Percentiles rank a stretch among this genome's conserved stretches.
These are phyloP conservation scores for Polygonum aviculare DNA, from an alignment of 148 eudicot genomes.

Conservation along the genomic window DNA sequence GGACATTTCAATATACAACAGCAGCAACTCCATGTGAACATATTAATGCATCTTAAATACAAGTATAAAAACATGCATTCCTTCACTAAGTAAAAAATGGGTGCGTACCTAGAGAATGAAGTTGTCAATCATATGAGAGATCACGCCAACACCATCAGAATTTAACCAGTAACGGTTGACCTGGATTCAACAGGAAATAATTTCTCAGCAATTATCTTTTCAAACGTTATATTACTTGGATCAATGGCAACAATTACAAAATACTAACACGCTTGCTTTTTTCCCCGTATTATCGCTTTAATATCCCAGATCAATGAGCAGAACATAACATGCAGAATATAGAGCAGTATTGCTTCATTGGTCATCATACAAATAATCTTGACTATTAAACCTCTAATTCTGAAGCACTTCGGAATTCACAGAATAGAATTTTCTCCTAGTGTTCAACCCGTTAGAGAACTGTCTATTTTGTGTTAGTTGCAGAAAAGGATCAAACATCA, in stretches of 20 bases:
- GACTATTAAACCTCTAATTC: neutral
- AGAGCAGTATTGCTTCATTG: neutral
- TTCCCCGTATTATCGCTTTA: neutral
- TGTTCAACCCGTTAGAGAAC: too few relatives aligned
- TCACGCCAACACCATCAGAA: constrained; percentile 10
- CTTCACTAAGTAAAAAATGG: neutral
- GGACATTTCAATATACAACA: neutral
- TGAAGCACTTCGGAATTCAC: too few relatives aligned
- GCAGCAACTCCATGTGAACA: neutral
- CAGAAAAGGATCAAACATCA: too few relatives aligned
- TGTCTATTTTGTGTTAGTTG: too few relatives aligned
- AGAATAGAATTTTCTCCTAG: too few relatives aligned
- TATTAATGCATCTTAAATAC: neutral
- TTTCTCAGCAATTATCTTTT: neutral
- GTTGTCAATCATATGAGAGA: constrained; percentile 11
- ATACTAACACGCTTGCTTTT: neutral
- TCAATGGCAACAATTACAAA: neutral
- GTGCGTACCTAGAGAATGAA: constrained; percentile 3
- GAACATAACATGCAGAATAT: neutral
- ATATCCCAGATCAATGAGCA: neutral
- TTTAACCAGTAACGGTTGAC: constrained; percentile 3
- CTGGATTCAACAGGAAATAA: neutral
- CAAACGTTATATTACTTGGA: neutral
- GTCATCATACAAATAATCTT: neutral
- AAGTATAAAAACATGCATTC: neutral